Base-by-base conservation (phyloP, 768 basidiomycete genomes). In the Pleurotus platypus region DNA sequence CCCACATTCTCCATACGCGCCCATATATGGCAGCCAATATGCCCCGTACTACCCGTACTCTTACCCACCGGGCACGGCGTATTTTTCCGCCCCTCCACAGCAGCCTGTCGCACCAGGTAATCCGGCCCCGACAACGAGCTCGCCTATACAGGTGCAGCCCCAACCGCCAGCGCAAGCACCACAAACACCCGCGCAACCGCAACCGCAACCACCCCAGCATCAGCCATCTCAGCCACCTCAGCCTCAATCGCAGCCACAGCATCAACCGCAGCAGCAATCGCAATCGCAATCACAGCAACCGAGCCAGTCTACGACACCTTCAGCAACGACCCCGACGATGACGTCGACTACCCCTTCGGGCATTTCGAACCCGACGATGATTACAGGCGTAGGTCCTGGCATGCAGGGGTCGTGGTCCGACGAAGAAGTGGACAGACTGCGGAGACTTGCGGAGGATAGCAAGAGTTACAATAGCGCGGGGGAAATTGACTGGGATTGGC, bases 401-500 rank as follows among this genome's bases (percentile, higher is more conserved):
- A 66, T 55, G 57, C 85, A 87, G 50, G 90, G 89, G 0, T 77
- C 87, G 5, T 92, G 90, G 91, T 81, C 87, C 2, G 86, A 90
- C 5, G 88, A 87, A 58, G 91, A 93, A 66, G 82, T 80, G 0
- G 87, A 89, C 60, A 78, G 82, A 40, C 66, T 93, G 58, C 86
- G 78, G 67, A 82, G 77, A 53, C 65, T 92, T 18, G 84, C 87
- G 0, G 90, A 91, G 60, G 83, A 89, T 53, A 85, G 84, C 65
- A 80, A 80, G 57, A 69, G 74, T 50, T 68, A 67, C 27, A 75
- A 65, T 13, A 66, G 76, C 4, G 75, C 77, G 53, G 82, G 83
- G 11, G 86, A 87, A 58, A 85, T 87, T 40, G 87, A 89, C 50
- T 93, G 90, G 90, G 90, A 92, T 67, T 83, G 85, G 74, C 79